Percentiles rank a stretch among this genome's conserved stretches.
phyloP scores from a whole-genome alignment of 805 yeast genomes.

The Saccharomycopsis fermentans region DNA sequence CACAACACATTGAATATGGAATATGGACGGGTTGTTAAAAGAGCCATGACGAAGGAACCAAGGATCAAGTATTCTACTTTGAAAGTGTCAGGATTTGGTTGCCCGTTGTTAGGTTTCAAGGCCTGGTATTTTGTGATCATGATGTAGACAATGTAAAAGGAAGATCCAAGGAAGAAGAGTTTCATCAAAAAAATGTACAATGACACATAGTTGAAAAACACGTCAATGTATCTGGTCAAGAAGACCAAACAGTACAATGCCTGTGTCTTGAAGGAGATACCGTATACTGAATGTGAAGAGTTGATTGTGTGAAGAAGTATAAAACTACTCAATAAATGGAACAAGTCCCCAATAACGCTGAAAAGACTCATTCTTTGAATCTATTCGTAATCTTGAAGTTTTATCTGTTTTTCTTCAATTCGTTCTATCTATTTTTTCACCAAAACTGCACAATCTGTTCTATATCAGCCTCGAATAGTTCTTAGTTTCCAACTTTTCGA shows the following conservation, averaged over 20 bases:
- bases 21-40: slow-evolving; percentile 61
- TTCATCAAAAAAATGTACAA: slow-evolving; percentile 76
- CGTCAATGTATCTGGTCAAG: slow-evolving; percentile 61
- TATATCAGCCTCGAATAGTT: no score
- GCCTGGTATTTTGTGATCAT: slow-evolving; percentile 52
- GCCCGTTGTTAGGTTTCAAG: slow-evolving; percentile 34
- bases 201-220: slow-evolving; percentile 46
- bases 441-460: no score
- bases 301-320: slow-evolving; percentile 66
- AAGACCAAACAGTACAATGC: slow-evolving; percentile 65
- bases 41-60: slow-evolving; percentile 46
- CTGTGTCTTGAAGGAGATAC: slow-evolving; percentile 87
- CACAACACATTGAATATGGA: slow-evolving; percentile 57
- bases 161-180: slow-evolving; percentile 64
- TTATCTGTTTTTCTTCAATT: no score
- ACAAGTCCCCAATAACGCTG: slow-evolving; percentile 55
- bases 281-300: slow-evolving; percentile 55
- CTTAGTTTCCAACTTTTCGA: no score
- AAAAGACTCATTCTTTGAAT: slow-evolving; percentile 29
- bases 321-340: slow-evolving; percentile 73
- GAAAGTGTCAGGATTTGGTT: slow-evolving; percentile 63
- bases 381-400: slow-evolving; percentile 17
- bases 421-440: no score
- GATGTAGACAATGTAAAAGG: slow-evolving; percentile 63
- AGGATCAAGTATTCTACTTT: slow-evolving; percentile 59